These are phyloP conservation scores for Leptomonas pyrrhocoris DNA, from an alignment of 208 protist genomes.

Conservation along the genomic window DNA sequence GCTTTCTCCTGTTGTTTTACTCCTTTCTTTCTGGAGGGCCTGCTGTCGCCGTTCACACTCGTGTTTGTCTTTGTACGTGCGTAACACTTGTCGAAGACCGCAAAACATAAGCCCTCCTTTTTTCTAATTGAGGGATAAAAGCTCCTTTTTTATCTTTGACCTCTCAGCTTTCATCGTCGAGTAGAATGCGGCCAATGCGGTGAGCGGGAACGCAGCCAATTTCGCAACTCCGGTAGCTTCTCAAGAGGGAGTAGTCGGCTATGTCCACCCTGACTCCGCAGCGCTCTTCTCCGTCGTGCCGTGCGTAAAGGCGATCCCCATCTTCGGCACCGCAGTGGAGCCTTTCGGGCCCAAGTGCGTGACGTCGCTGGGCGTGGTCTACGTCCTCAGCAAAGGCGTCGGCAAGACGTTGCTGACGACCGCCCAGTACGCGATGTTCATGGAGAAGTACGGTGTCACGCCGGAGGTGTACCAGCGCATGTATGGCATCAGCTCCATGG, in stretches of 20 bases:
- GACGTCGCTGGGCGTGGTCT: slow-evolving; percentile 33
- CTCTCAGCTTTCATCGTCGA: neutral
- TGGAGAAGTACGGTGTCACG: slow-evolving; percentile 28
- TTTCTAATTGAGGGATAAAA: neutral
- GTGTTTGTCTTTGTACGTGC: too few species aligned
- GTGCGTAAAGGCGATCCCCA: slow-evolving; percentile 26
- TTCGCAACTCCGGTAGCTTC: neutral
- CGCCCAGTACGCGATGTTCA: slow-evolving; percentile 44
- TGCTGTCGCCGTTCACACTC: too few species aligned
- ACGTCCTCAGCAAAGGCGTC: slow-evolving; percentile 44
- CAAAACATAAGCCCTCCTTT: too few species aligned
- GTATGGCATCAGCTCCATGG: slow-evolving; percentile 35
- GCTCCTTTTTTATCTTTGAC: neutral
- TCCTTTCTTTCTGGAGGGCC: too few species aligned
- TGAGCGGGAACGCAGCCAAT: neutral
- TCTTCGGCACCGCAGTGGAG: slow-evolving; percentile 28
- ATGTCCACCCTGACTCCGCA: slow-evolving; percentile 32
- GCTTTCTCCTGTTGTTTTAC: too few species aligned
- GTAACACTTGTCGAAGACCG: too few species aligned
- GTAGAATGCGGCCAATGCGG: neutral
- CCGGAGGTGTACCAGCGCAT: slow-evolving; percentile 38
- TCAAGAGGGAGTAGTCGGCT: slow-evolving; percentile 7
- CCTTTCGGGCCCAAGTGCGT: slow-evolving; percentile 36
- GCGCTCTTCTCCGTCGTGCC: slow-evolving; percentile 23
- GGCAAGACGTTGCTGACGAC: slow-evolving; percentile 25